Evolutionary conservation across 305 asterid genomes (phyloP), one percentile per base, ranked within the genome.

Genomic region (Solanum chacoense): DNA sequence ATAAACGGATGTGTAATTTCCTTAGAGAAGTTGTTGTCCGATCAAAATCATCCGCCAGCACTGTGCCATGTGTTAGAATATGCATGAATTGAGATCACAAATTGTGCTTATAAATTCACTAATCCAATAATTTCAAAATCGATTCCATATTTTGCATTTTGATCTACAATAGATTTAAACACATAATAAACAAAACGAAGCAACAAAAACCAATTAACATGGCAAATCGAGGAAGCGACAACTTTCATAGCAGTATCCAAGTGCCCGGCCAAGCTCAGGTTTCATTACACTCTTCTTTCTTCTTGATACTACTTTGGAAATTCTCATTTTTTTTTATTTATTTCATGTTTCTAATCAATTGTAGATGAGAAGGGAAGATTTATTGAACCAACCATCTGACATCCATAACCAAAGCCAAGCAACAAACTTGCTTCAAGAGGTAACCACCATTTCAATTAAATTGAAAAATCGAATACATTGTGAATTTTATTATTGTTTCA

Each of bases 351-450:
- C 1, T 32, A 29, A 67, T 5, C 13, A n/a, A 87, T 78, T 91
- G 89, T 80, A 96, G 98, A 87, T 94, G 94, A 89, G 77, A 86
- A 93, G 94, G 88, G 94, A 92, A 63, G 92, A 91, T 65, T 59
- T 55, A 55, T 76, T 79, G 87, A 89, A 91, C 88, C 92, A 93
- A 89, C 91, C 92, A 65, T 89, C 92, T 11, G 89, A 92, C 74
- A 29, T 79, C 32, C 91, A 87, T 6, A 40, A 29, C 81, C 92
- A 93, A 88, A 89, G 90, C 71, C 89, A 91, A 5, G 34, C 69
- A 13, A 76, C 90, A 85, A 92, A 73, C 90, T 90, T 94, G 90
- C 91, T 96, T 87, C 93, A 93, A 87, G 95, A 95, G 93, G 98
- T 96, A 92, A 72, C 42, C 31, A 69, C 71, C 37, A 40, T 35